Base-by-base conservation (phyloP, 257 asterid genomes). In the Oldenlandia corymbosa region DNA sequence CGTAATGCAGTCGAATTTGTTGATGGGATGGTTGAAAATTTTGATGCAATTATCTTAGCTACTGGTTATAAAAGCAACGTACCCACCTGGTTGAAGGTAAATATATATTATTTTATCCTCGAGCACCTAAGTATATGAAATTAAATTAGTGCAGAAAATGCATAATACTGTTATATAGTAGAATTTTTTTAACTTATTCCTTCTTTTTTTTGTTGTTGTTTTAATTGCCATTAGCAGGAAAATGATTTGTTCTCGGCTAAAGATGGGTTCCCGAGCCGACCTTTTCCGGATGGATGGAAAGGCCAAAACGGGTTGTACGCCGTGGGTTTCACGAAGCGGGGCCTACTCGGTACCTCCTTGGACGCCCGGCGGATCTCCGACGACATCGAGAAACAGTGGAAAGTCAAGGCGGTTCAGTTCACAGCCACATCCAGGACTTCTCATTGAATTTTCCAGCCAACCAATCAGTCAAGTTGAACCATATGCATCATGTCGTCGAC, bases 41-140 rank as follows among this genome's bases (percentile, higher is more conserved):
- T 68, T 69, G 81, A 76, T 69, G 81, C 73, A 56, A 69, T 72
- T 64, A 61, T 76, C 55, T 63, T 76, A 17, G 81, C 81, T 8
- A 76, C 81, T 6, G 81, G 81, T 12, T 76, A 64, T 48, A 69
- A 36, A 69, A 72, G 75, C 26, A 76, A 72, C 24, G 78, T 72
- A 5, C 78, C 81, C 26, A 45, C 69, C 52, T 76, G 81, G 81
- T 56, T 76, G 53, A 72, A 65, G 81, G 81, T 76, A 68, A 0
- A 5, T 12, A 20, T 3, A 41, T 41, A 4, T 45, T n/a, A 20
- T 12, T 47, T 18, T 47, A 20, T 18, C 24, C 18, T 26, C 1
- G 8, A 9, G 10, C n/a, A 47, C 5, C n/a, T 3, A 0, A 46
- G 23, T 46, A 46, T 14, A 17, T 47, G n/a, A 47, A 50, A 50